Evolutionary conservation across 1,284 basidiomycete species (phyloP).

Genomic region (Leccinum laetum): DNA sequence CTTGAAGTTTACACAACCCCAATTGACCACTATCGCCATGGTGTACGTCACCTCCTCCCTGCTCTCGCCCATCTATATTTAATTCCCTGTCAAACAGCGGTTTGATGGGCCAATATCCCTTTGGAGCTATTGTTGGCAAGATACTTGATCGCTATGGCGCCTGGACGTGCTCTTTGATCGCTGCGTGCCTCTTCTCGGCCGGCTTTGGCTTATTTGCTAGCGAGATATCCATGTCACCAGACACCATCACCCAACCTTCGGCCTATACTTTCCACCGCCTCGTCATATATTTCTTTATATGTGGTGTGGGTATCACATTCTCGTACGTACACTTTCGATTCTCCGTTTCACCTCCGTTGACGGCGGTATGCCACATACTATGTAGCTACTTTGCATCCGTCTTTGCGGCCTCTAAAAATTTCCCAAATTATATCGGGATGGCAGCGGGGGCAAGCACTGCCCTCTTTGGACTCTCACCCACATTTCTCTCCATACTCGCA

Average conservation of each 20-base stretch:
- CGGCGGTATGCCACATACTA: neutral
- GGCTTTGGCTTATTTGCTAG: slow-evolving; percentile 60
- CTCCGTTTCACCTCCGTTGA: slow-evolving; percentile 1
- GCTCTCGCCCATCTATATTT: neutral
- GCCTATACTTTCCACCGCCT: slow-evolving; percentile 50
- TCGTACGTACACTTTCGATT: slow-evolving; percentile 48
- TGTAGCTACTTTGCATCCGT: slow-evolving; percentile 73
- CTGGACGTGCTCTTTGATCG: slow-evolving; percentile 61
- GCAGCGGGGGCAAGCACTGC: slow-evolving; percentile 69
- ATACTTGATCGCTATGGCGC: slow-evolving; percentile 60
- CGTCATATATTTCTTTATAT: slow-evolving; percentile 57
- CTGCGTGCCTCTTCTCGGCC: slow-evolving; percentile 54
- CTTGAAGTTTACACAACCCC: slow-evolving; percentile 68
- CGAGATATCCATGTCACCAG: slow-evolving; percentile 45
- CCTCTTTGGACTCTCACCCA: slow-evolving; percentile 74
- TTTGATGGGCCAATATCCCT: slow-evolving; percentile 69
- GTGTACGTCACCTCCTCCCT: slow-evolving; percentile 33
- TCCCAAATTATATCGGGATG: slow-evolving; percentile 61
- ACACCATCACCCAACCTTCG: slow-evolving; percentile 38
- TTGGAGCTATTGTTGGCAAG: slow-evolving; percentile 59
- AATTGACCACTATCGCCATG: slow-evolving; percentile 72
- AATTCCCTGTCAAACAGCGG: slow-evolving; percentile 41
- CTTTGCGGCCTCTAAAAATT: slow-evolving; percentile 72
- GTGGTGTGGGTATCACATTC: slow-evolving; percentile 68
- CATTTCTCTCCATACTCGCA: slow-evolving; percentile 68